A percentile compares a stretch with the other conserved stretches of the same genome.
These are phyloP conservation scores for Trypanosoma scelopori DNA, from an alignment of 208 protist species.

Conservation along the genomic window DNA sequence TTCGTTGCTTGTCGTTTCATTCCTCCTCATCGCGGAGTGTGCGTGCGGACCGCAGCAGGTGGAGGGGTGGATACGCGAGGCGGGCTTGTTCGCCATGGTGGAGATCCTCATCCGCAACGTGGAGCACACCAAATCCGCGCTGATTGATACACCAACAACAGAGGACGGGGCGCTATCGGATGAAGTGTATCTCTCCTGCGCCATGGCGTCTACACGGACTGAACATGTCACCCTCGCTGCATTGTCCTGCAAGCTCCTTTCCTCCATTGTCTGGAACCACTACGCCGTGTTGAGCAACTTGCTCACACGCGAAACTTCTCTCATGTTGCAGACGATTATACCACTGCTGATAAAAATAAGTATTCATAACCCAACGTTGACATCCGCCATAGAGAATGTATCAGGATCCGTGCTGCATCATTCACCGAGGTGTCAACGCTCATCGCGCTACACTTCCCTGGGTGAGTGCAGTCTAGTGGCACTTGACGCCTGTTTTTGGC, in stretches of 20 bases:
- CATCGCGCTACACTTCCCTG: conserved; percentile 69
- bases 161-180: conserved; percentile 67
- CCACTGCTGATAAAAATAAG: conserved; percentile 59
- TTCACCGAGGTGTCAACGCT: conserved; percentile 41
- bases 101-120: conserved; percentile 39
- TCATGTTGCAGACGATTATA: conserved; percentile 35
- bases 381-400: conserved; percentile 37
- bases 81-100: conserved; percentile 29
- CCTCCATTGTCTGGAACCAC: conserved; percentile 44
- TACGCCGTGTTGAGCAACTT: conserved; percentile 18
- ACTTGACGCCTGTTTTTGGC: conserved; percentile 58
- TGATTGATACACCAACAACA: conserved; percentile 62
- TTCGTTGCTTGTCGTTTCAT: conserved; percentile 46
- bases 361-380: conserved; percentile 73
- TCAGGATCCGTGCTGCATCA: conserved; percentile 61
- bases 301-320: conserved; percentile 21
- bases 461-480: conserved; percentile 69
- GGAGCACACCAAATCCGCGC: conserved; percentile 38
- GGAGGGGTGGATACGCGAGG: conserved; percentile 35
- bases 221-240: conserved; percentile 57
- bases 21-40: conserved; percentile 46
- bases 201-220: conserved; percentile 39
- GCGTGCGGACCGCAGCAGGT: conserved; percentile 24
- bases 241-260: conserved; percentile 66
- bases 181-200: conserved; percentile 73